Conservation (phyloP, 805 yeast genomes). For the Tetrapisispora fleetii region DNA sequence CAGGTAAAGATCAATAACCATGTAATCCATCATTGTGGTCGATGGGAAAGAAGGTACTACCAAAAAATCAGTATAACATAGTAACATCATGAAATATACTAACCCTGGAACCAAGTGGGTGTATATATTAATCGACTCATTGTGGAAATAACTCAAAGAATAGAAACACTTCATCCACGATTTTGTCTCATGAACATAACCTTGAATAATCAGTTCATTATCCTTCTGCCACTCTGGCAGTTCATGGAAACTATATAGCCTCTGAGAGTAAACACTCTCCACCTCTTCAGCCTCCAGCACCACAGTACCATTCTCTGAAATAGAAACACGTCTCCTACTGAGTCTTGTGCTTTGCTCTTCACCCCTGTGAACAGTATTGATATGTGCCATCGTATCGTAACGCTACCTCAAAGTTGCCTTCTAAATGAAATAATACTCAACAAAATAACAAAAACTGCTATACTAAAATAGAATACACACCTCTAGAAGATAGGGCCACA, state of each 20-base stretch:
- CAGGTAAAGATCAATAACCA: conserved; percentile 44
- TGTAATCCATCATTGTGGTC: conserved; percentile 36
- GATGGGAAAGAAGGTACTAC: conserved; percentile 28
- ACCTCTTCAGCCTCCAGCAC: background rate
- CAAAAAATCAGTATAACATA: conserved; percentile 23
- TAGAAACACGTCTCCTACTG: conserved; percentile 1
- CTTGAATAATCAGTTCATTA: conserved; percentile 53
- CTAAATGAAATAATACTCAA: too few relatives aligned
- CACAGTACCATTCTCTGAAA: conserved; percentile 3
- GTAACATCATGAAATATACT: conserved; percentile 19
- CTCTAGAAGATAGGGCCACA: too few relatives aligned
- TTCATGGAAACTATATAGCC: conserved; percentile 3
- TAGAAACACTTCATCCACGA: conserved; percentile 2
- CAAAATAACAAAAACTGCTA: too few relatives aligned
- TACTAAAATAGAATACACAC: too few relatives aligned
- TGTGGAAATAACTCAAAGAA: conserved; percentile 51
- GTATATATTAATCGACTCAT: conserved; percentile 66
- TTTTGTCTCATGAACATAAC: conserved; percentile 51
- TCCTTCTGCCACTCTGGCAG: conserved; percentile 66
- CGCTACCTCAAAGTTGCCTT: too few relatives aligned
- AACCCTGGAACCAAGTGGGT: conserved; percentile 45
- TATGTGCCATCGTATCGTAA: conserved; percentile 19
- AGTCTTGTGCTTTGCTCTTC: background rate
- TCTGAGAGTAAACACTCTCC: background rate
- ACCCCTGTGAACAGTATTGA: conserved; percentile 1